Percentiles rank a stretch among this genome's conserved stretches.
Conservation (phyloP, 352 stramenopile species). For the Bremia lactucae region DNA sequence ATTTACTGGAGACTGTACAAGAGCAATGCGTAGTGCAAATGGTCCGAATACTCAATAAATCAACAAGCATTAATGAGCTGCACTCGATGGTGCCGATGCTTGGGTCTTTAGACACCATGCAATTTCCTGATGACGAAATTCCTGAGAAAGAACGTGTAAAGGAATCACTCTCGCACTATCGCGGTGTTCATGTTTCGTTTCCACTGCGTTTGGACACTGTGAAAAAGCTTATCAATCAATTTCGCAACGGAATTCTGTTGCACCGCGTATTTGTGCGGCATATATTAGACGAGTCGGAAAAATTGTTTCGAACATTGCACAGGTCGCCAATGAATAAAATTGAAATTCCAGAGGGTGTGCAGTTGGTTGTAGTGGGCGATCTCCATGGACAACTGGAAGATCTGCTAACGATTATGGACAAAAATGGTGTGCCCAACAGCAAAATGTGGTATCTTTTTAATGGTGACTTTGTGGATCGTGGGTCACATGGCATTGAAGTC, state of each 20-base stretch:
- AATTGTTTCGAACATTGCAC: slow-evolving; percentile 37
- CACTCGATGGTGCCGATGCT: slow-evolving; percentile 70
- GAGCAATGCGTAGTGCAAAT: slow-evolving; percentile 78
- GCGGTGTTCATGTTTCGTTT: slow-evolving; percentile 59
- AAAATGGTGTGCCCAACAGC: slow-evolving; percentile 80
- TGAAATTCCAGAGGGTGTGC: slow-evolving; percentile 60
- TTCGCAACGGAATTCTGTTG: slow-evolving; percentile 72
- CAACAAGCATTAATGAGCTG: slow-evolving; percentile 69
- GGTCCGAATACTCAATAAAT: slow-evolving; percentile 80
- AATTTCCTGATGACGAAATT: slow-evolving; percentile 32
- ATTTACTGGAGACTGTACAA: slow-evolving; percentile 66
- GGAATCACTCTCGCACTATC: slow-evolving; percentile 57
- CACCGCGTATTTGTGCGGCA: slow-evolving; percentile 70
- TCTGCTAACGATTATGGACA: slow-evolving; percentile 88
- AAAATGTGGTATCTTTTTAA: slow-evolving; percentile 94
- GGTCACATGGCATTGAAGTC: slow-evolving; percentile 87
- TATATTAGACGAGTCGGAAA: slow-evolving; percentile 57
- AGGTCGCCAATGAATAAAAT: slow-evolving; percentile 67
- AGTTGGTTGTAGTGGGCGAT: slow-evolving; percentile 88
- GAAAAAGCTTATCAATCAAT: slow-evolving; percentile 75
- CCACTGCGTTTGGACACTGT: slow-evolving; percentile 66
- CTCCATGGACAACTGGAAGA: slow-evolving; percentile 91
- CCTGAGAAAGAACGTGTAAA: slow-evolving; percentile 51
- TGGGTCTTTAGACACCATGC: slow-evolving; percentile 52
- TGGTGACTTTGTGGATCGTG: slow-evolving; percentile 92